Base-by-base conservation (phyloP, 176 grass and related monocot species). In the Oryza rufipogon region DNA sequence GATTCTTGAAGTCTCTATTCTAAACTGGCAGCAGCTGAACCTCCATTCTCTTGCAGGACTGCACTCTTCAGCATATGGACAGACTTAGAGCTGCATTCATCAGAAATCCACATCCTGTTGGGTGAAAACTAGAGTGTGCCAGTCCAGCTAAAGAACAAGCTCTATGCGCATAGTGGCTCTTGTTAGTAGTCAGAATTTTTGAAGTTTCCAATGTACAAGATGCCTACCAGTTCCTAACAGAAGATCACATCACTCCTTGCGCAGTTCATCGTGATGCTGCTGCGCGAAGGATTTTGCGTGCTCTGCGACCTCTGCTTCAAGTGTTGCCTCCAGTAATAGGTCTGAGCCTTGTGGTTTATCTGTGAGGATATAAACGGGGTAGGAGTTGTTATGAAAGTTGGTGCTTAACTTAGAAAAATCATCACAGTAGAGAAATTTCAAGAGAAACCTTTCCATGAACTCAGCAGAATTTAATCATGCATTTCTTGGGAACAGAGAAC, bases 271-370 rank as follows among this genome's bases (percentile, higher is more conserved):
- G 49, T 87, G 88, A 79, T 76, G 87, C 41, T 88, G 85, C 44
- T 91, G 82, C 20, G 91, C 75, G n/a, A 98, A 90, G 39, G 90
- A 68, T 84, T 92, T 93, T 22, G 92, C 90, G 47, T 97, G 91
- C 25, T 86, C 74, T 68, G 93, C 96, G 47, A 98, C 96, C 36
- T 98, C 90, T 2, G 87, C 96, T 84, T 98, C 93, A 76, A 98
- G 26, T 63, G 95, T 81, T 66, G 96, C 96, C 84, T 95, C 91
- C 5, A 98, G 86, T 32, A 98, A 71, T 71, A 98, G 80, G 52
- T 95, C 91, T 56, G 93, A 94, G 5, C 96, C 96, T 38, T 74
- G 90, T 66, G 64, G 79, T 81, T 88, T 91, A 84, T 75, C 93
- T 98, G 85, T 22, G 23, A 23, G 23, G 23, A 83, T 63, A 49